A percentile compares a stretch with the other conserved stretches of the same genome.
Conservation (phyloP, 305 asterid species). For the Caryopteris hybrid region DNA sequence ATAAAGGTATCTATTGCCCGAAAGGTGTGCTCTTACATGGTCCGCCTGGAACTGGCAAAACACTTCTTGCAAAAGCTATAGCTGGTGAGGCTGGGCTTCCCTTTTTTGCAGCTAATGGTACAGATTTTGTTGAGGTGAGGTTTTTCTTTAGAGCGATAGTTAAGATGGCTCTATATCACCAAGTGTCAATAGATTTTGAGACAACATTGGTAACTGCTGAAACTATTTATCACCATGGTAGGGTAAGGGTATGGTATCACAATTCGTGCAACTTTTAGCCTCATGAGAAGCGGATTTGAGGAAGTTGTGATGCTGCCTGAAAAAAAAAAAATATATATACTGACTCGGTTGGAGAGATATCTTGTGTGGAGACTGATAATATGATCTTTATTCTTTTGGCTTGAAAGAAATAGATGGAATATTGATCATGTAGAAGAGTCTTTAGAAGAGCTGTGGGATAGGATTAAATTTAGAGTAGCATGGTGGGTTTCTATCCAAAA, state of each 20-base stretch:
- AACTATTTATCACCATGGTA: not conserved
- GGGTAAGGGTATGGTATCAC: not conserved
- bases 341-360: no score
- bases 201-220: not conserved
- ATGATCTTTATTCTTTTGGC: no score
- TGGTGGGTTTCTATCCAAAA: no score
- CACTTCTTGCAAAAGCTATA: conserved; percentile 97
- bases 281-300: not conserved
- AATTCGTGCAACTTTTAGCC: not conserved
- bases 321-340: no score
- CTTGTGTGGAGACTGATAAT: not conserved
- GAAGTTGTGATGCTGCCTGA: no score
- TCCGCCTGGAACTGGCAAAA: conserved; percentile 99
- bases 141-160: conserved; percentile 11
- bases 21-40: conserved; percentile 99
- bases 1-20: conserved; percentile 96
- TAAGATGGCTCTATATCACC: not conserved
- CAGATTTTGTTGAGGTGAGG: conserved; percentile 98
- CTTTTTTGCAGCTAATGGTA: conserved; percentile 95
- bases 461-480: no score
- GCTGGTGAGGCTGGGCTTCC: conserved; percentile 99
- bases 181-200: not conserved
- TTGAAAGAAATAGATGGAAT: no score
- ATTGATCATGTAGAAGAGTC: no score
- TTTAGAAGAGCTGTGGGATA: no score